Conservation (phyloP, 1,284 basidiomycete genomes). For the Malassezia globosa region DNA sequence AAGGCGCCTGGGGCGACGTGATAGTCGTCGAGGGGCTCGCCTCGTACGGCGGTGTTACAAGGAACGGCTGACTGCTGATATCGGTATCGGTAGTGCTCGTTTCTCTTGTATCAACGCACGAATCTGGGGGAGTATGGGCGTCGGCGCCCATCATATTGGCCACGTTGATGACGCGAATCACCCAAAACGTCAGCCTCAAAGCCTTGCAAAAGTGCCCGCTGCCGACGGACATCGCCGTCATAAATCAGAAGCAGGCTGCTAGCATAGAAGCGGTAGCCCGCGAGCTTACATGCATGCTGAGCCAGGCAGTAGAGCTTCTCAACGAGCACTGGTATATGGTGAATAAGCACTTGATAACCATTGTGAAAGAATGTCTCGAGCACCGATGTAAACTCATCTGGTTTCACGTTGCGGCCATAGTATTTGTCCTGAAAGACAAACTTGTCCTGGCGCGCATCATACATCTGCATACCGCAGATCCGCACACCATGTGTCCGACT, state of each 20-base stretch:
- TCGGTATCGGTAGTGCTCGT: too few species aligned
- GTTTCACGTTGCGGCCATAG: slow-evolving; percentile 74
- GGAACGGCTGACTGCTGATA: too few species aligned
- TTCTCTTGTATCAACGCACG: too few species aligned
- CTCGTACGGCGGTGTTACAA: neutral
- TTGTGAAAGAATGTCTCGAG: slow-evolving; percentile 75
- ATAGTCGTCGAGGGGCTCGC: neutral
- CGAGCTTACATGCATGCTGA: slow-evolving; percentile 70
- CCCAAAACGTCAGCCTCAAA: slow-evolving; percentile 24
- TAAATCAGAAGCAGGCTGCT: slow-evolving; percentile 94
- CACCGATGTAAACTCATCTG: slow-evolving; percentile 70
- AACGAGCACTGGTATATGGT: slow-evolving; percentile 83
- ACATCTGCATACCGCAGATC: slow-evolving; percentile 96
- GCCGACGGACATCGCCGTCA: slow-evolving; percentile 79
- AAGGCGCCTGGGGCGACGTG: neutral
- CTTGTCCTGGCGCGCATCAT: slow-evolving; percentile 51
- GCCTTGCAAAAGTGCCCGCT: slow-evolving; percentile 52
- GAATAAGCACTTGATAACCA: slow-evolving; percentile 68
- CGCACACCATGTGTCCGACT: slow-evolving; percentile 79
- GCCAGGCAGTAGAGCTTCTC: slow-evolving; percentile 90
- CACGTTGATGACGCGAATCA: neutral
- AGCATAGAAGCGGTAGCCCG: slow-evolving; percentile 93
- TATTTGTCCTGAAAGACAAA: slow-evolving; percentile 96
- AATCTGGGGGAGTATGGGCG: too few species aligned
- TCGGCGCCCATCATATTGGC: neutral